Conservation (phyloP, 495 filamentous ascomycete species). For the Hypoxylon trugodes region DNA sequence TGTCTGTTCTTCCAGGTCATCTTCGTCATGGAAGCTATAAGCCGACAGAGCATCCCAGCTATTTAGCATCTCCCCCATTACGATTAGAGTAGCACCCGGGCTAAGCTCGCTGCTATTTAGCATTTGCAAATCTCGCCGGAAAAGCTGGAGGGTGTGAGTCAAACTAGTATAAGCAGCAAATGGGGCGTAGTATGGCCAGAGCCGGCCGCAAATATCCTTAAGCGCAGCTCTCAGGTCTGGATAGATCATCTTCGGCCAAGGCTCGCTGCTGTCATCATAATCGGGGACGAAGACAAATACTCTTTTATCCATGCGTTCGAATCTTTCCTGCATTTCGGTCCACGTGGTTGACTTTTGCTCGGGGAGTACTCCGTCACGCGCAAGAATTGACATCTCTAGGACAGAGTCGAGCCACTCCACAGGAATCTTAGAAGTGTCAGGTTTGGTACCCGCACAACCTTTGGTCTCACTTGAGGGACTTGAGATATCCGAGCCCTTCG, state of each 20-base stretch:
- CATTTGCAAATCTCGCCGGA: constrained; percentile 12
- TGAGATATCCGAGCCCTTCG: background rate
- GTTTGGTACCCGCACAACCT: background rate
- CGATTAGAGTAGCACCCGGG: constrained; percentile 14
- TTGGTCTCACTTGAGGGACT: background rate
- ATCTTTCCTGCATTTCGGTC: constrained; percentile 8
- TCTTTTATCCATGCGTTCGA: constrained; percentile 3
- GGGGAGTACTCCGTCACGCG: constrained; percentile 10
- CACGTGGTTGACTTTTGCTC: background rate
- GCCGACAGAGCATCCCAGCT: constrained; percentile 7
- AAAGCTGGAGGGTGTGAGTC: constrained; percentile 33
- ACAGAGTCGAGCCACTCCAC: constrained; percentile 35
- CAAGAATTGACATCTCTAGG: constrained; percentile 37
- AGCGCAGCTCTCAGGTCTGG: constrained; percentile 36
- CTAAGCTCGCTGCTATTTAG: background rate
- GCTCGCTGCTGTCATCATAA: constrained; percentile 4
- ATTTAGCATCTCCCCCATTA: constrained; percentile 21
- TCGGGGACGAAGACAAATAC: constrained; percentile 26
- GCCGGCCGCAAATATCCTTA: constrained; percentile 27
- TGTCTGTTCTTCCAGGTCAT: too few relatives aligned
- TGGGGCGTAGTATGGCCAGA: constrained; percentile 35
- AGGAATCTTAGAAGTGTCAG: constrained; percentile 19
- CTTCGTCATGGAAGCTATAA: too few relatives aligned
- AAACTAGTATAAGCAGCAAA: constrained; percentile 33
- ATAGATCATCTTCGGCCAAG: constrained; percentile 36